Percentiles rank a stretch among this genome's conserved stretches.
These are phyloP conservation scores for Collybia sordida DNA, from an alignment of 768 basidiomycete genomes.

Conservation along the genomic window DNA sequence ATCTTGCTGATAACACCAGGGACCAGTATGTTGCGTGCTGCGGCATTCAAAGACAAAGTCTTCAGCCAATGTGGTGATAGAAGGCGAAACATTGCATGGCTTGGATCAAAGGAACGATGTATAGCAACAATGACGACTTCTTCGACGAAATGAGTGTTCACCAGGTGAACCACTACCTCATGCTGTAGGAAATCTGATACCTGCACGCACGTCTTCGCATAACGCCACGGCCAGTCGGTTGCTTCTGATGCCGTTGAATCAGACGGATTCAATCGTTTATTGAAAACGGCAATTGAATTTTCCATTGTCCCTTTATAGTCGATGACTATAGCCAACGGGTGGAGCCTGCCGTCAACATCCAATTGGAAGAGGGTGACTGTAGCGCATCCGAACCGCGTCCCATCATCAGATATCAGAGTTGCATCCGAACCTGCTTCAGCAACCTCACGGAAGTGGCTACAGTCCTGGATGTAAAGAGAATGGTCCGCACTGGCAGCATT, in stretches of 20 bases:
- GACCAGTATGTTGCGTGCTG: slow-evolving; percentile 23
- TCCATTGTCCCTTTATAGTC: slow-evolving; percentile 27
- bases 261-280: slow-evolving; percentile 15
- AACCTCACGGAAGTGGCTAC: slow-evolving; percentile 22
- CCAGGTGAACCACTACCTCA: slow-evolving; percentile 27
- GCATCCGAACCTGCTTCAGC: slow-evolving; percentile 14
- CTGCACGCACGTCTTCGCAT: slow-evolving; percentile 28
- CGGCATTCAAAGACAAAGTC: slow-evolving; percentile 25
- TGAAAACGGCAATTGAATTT: slow-evolving; percentile 26
- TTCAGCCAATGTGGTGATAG: slow-evolving; percentile 27
- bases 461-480: slow-evolving; percentile 21
- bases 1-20: slow-evolving; percentile 23
- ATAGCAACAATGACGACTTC: slow-evolving; percentile 29
- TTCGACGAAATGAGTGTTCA: slow-evolving; percentile 28
- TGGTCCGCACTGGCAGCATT: background rate
- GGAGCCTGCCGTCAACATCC: slow-evolving; percentile 20
- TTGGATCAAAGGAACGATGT: slow-evolving; percentile 19
- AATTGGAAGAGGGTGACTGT: slow-evolving; percentile 28
- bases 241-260: slow-evolving; percentile 7
- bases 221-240: slow-evolving; percentile 31
- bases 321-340: slow-evolving; percentile 28
- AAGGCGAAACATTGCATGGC: slow-evolving; percentile 24
- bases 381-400: slow-evolving; percentile 20
- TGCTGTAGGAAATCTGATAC: slow-evolving; percentile 28
- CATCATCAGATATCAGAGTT: slow-evolving; percentile 5